phyloP scores from a whole-genome alignment of 2,329 filamentous ascomycete species.

The Ophiocordyceps camponoti-leonardi region DNA sequence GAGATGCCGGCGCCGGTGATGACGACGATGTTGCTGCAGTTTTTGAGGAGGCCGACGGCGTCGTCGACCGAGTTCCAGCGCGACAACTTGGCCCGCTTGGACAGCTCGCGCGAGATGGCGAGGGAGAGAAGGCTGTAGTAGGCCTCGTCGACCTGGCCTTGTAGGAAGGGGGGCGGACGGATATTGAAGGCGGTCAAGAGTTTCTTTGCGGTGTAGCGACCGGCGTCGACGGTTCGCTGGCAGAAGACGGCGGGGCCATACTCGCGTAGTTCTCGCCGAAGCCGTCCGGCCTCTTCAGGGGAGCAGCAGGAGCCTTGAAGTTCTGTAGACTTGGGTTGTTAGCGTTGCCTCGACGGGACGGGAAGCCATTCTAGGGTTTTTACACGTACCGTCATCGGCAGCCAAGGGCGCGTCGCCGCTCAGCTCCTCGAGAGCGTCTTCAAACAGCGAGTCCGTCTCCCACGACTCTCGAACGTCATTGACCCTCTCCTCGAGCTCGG shows the following conservation, averaged over 20 bases:
- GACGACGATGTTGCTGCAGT: slow-evolving; percentile 72
- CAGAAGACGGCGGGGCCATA: slow-evolving; percentile 68
- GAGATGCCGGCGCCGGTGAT: slow-evolving; percentile 94
- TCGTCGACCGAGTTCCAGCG: slow-evolving; percentile 79
- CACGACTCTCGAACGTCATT: slow-evolving; percentile 36
- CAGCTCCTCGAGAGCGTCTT: slow-evolving; percentile 42
- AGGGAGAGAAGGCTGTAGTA: slow-evolving; percentile 62
- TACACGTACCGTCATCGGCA: slow-evolving; percentile 23
- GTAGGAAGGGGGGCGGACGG: slow-evolving; percentile 54
- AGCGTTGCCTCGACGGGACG: no score
- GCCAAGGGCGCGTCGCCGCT: slow-evolving; percentile 26
- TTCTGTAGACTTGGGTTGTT: no score
- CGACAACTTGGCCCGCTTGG: slow-evolving; percentile 61
- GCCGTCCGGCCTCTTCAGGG: slow-evolving; percentile 49
- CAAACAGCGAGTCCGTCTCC: slow-evolving; percentile 48
- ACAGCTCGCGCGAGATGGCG: slow-evolving; percentile 64
- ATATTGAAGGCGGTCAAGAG: slow-evolving; percentile 77
- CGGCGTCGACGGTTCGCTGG: slow-evolving; percentile 49
- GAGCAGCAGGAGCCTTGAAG: slow-evolving; percentile 27
- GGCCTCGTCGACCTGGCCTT: slow-evolving; percentile 47
- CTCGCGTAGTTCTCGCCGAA: slow-evolving; percentile 53
- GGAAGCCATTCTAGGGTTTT: no score
- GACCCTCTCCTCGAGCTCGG: slow-evolving; percentile 33
- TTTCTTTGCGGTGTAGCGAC: slow-evolving; percentile 60
- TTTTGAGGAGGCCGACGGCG: slow-evolving; percentile 59